These are phyloP conservation scores for Claviceps purpurea DNA, from an alignment of 2,329 filamentous ascomycete genomes.

Conservation along the genomic window DNA sequence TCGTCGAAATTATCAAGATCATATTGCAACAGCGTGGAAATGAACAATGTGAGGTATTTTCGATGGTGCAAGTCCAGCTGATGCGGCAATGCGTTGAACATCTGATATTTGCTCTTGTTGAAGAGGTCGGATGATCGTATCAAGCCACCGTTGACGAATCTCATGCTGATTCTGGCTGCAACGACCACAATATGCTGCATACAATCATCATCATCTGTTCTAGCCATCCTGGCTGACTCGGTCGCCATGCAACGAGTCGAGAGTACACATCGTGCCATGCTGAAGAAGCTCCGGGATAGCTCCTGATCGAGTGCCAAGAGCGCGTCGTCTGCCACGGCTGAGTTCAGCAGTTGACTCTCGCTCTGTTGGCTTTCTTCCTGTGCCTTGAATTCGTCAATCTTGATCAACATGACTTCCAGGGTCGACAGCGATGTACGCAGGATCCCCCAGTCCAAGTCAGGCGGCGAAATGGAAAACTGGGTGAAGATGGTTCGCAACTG, in stretches of 20 bases:
- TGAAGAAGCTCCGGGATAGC: slow-evolving; percentile 32
- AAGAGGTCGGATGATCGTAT: slow-evolving; percentile 32
- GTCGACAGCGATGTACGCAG: slow-evolving; percentile 31
- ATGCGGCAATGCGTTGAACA: slow-evolving; percentile 32
- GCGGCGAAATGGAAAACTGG: slow-evolving; percentile 28
- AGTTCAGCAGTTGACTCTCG: slow-evolving; percentile 25
- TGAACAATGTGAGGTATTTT: slow-evolving; percentile 36
- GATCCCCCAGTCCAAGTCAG: slow-evolving; percentile 34
- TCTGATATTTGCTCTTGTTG: slow-evolving; percentile 30
- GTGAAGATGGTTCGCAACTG: slow-evolving; percentile 40
- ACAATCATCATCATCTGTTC: slow-evolving; percentile 18
- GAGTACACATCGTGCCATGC: slow-evolving; percentile 29
- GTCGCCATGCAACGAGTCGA: slow-evolving; percentile 8
- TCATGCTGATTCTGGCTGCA: slow-evolving; percentile 31
- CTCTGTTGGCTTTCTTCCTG: slow-evolving; percentile 24
- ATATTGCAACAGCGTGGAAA: slow-evolving; percentile 34
- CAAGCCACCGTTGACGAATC: slow-evolving; percentile 32
- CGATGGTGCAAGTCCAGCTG: slow-evolving; percentile 27
- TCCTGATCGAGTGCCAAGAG: slow-evolving; percentile 33
- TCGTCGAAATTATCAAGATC: slow-evolving; percentile 33
- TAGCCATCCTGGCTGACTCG: slow-evolving; percentile 7
- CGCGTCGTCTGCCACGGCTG: slow-evolving; percentile 32
- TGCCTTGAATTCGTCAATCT: slow-evolving; percentile 29
- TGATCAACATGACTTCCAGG: slow-evolving; percentile 31
- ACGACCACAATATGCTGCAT: slow-evolving; percentile 31